Evolutionary conservation across 345 rosid species (phyloP).

Genomic region (Laguncularia racemosa): DNA sequence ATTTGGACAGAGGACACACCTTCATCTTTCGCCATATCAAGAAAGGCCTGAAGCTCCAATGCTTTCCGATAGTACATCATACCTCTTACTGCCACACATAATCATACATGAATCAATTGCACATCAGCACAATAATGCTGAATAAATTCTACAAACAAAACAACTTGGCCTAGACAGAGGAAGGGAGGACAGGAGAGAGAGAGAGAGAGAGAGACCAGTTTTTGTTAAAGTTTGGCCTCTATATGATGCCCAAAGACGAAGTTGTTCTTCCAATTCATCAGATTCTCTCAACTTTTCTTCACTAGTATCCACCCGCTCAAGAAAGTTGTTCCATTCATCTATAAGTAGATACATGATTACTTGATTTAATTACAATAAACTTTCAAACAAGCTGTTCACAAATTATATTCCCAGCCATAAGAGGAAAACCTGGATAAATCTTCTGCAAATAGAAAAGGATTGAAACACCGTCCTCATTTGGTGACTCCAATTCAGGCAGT

Average conservation of each 20-base stretch:
- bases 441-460: conserved; percentile 91
- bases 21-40: conserved; percentile 97
- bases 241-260: conserved; percentile 96
- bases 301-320: conserved; percentile 52
- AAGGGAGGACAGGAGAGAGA: conserved; percentile 7
- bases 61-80: conserved; percentile 99
- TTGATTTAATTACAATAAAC: neutral
- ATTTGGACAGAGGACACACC: conserved; percentile 32
- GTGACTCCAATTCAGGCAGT: conserved; percentile 55
- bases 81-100: conserved; percentile 70
- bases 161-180: neutral
- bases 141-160: neutral
- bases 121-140: neutral
- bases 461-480: conserved; percentile 97
- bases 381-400: neutral
- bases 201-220: conserved; percentile 52
- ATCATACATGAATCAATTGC: conserved; percentile 8
- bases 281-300: conserved; percentile 68
- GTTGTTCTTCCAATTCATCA: conserved; percentile 61
- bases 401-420: neutral
- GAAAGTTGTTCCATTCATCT: conserved; percentile 99
- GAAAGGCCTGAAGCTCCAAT: conserved; percentile 98
- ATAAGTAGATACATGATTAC: neutral
- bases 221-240: conserved; percentile 98
- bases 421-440: conserved; percentile 80